These are phyloP conservation scores for Sugiyamaella pinicola DNA, from an alignment of 1,139 yeast species.

Conservation along the genomic window DNA sequence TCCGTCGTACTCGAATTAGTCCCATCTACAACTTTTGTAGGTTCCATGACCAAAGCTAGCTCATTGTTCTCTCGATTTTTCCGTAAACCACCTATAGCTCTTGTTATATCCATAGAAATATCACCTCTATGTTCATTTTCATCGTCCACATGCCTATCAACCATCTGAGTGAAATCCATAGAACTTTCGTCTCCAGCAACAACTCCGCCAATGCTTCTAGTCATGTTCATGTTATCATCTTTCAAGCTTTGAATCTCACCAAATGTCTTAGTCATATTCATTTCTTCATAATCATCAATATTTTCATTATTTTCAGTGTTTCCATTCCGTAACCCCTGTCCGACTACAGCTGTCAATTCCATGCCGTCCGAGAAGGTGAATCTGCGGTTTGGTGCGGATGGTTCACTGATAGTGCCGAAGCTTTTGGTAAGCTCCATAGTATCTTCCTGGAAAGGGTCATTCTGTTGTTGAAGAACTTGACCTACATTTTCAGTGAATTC, in stretches of 20 bases:
- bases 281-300: constrained; percentile 19
- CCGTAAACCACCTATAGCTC: constrained; percentile 12
- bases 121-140: constrained; percentile 12
- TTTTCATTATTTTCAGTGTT: not conserved
- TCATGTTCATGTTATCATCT: constrained; percentile 26
- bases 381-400: not conserved
- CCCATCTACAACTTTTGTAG: constrained; percentile 7
- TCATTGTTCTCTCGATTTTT: not conserved
- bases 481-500: constrained; percentile 4
- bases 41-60: constrained; percentile 8
- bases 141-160: not conserved
- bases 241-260: not conserved
- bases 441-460: not conserved
- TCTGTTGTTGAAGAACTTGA: not conserved
- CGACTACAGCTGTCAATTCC: constrained; percentile 25
- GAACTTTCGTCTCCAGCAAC: constrained; percentile 22
- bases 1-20: not conserved
- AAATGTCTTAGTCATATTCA: constrained; percentile 16
- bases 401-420: not conserved
- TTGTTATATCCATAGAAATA: constrained; percentile 17
- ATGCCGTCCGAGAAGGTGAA: constrained; percentile 1
- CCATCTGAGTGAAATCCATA: constrained; percentile 16
- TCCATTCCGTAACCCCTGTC: constrained; percentile 8
- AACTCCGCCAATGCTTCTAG: constrained; percentile 21
- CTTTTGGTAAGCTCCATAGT: constrained; percentile 19